phyloP scores from a whole-genome alignment of 176 grass and related monocot genomes.

The Tuctoria greenei region DNA sequence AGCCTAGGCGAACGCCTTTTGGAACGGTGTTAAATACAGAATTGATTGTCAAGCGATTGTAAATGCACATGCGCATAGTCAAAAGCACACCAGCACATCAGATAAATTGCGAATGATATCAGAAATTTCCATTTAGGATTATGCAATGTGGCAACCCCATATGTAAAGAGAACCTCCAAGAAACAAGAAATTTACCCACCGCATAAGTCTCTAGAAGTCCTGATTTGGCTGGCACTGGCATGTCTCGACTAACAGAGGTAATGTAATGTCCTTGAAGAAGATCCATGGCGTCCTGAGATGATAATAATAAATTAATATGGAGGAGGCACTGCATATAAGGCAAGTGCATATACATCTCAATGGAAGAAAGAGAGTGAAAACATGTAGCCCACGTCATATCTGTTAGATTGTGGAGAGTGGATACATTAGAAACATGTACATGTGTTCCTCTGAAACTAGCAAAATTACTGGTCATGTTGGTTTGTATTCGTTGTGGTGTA shows the following conservation, averaged over 20 bases:
- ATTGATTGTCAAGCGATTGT: not conserved
- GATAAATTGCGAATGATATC: slow-evolving; percentile 14
- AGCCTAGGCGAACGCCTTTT: too few relatives aligned
- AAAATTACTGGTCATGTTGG: too few relatives aligned
- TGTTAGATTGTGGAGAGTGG: slow-evolving; percentile 16
- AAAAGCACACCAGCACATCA: slow-evolving; percentile 1
- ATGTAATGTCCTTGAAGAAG: slow-evolving; percentile 94
- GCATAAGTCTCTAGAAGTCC: slow-evolving; percentile 78
- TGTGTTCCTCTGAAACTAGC: slow-evolving; percentile 10
- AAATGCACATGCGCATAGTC: slow-evolving; percentile 19
- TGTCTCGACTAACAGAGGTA: slow-evolving; percentile 76
- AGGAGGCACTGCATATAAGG: slow-evolving; percentile 6
- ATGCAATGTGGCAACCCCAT: not conserved
- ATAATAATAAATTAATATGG: slow-evolving; percentile 39
- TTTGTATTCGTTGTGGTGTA: too few relatives aligned
- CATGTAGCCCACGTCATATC: not conserved
- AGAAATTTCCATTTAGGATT: slow-evolving; percentile 10
- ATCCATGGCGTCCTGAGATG: slow-evolving; percentile 85
- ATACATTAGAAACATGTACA: not conserved
- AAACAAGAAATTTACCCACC: slow-evolving; percentile 52
- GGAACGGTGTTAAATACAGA: slow-evolving; percentile 23
- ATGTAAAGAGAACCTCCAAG: slow-evolving; percentile 9
- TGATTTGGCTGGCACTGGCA: slow-evolving; percentile 59
- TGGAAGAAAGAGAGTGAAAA: slow-evolving; percentile 17
- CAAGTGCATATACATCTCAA: slow-evolving; percentile 2